These are phyloP conservation scores for Akanthomyces uredinophilus DNA, from an alignment of 2,329 filamentous ascomycete genomes.

Conservation along the genomic window DNA sequence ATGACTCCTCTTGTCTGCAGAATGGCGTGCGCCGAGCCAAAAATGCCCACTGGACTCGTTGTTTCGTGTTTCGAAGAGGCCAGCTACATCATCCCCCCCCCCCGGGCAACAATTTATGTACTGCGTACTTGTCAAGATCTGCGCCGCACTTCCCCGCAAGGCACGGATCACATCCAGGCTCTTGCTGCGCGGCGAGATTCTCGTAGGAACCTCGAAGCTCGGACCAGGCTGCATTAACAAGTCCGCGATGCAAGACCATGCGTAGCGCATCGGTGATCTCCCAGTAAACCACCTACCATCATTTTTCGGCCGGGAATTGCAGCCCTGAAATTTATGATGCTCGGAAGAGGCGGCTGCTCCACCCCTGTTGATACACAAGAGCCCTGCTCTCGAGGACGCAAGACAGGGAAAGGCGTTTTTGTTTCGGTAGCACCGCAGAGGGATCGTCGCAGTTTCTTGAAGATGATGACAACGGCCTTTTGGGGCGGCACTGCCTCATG, in stretches of 20 bases:
- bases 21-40: not conserved
- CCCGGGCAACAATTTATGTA: not conserved
- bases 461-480: too few relatives aligned
- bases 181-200: not conserved
- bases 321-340: not conserved
- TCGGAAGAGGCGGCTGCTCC: not conserved
- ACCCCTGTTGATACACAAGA: not conserved
- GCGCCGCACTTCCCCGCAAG: constrained; percentile 1
- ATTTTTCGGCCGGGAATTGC: not conserved
- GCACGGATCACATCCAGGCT: constrained; percentile 5
- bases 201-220: not conserved
- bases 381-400: not conserved
- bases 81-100: not conserved
- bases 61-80: not conserved
- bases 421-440: too few relatives aligned
- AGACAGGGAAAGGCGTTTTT: not conserved
- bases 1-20: too few relatives aligned
- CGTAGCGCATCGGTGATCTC: not conserved
- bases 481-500: too few relatives aligned
- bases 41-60: not conserved
- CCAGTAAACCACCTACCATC: not conserved
- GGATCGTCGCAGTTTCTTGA: too few relatives aligned
- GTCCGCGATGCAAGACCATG: not conserved
- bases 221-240: not conserved
- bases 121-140: not conserved